These are phyloP conservation scores for Avena sativa DNA, from an alignment of 176 grass and related monocot species.

Conservation along the genomic window DNA sequence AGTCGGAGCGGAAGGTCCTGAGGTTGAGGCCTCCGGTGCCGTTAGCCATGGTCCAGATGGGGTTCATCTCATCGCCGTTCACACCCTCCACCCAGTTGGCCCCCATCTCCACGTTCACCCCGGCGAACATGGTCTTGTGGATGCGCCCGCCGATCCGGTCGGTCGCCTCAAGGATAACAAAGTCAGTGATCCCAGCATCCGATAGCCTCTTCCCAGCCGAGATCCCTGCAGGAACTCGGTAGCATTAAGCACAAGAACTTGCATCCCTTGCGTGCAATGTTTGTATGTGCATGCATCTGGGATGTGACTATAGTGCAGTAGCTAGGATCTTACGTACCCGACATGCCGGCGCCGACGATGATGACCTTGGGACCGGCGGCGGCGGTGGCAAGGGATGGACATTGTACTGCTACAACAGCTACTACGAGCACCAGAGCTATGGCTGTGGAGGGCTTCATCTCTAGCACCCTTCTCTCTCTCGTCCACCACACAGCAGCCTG, in stretches of 20 bases:
- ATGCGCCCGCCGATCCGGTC: neutral
- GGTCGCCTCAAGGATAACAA: neutral
- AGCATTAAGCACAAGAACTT: neutral
- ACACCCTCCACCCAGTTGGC: neutral
- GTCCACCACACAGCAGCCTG: too few species aligned
- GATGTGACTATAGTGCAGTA: neutral
- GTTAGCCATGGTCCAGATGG: neutral
- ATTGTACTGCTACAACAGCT: neutral
- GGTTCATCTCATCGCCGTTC: neutral
- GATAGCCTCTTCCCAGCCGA: conserved; percentile 65
- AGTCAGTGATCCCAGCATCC: conserved; percentile 53
- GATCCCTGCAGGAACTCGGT: conserved; percentile 42
- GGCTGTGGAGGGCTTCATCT: conserved; percentile 1
- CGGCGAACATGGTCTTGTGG: neutral
- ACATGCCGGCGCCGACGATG: conserved; percentile 20
- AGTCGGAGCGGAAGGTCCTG: conserved; percentile 1
- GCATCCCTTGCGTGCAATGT: neutral
- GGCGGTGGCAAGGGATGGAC: neutral
- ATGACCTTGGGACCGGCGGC: neutral
- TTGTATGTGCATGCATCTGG: neutral
- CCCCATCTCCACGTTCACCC: neutral
- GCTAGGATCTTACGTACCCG: neutral
- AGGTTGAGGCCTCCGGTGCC: neutral
- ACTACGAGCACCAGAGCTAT: neutral
- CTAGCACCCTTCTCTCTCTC: neutral